Base-by-base conservation (phyloP, 2,329 filamentous ascomycete genomes). In the Xylariaceae sp. region DNA sequence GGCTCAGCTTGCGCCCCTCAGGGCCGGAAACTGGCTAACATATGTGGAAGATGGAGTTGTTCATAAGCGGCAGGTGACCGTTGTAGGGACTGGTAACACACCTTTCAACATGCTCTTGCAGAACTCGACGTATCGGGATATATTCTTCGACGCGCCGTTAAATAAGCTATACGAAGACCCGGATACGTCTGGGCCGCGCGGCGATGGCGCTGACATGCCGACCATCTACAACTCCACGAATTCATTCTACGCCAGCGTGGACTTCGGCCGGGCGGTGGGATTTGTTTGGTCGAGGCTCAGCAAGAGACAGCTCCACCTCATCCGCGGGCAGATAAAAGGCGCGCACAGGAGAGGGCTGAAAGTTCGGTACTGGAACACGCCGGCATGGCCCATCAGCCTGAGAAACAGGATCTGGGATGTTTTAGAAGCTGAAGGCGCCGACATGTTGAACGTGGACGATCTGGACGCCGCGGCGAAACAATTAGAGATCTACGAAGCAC, bases 81-180 rank as follows among this genome's bases (percentile, higher is more conserved):
- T 89, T 1, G 84, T 90, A 1, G 84, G 80, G 1, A 88, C 85
- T 1, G 87, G 87, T 12, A 80, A 80, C 58, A 78, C 81, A 0
- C 81, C 79, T 0, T 84, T 86, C 61, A 75, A 81, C 51, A 64
- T 78, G 8, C 63, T 87, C 9, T 70, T 76, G 3, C 67, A 71
- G n/a, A 80, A 81, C 61, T 60, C 70, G 5, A 80, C 76, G 1
- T 76, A 80, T 57, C 74, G 82, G 29, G 83, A 87, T 66, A 72
- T 82, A 51, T 87, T 87, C 68, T 85, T 83, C 63, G 86, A 88
- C 60, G 85, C 85, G 0, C 84, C 84, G 0, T 73, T 88, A 0
- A 68, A 74, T 51, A 63, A 70, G 1, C 57, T 68, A 47, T 67
- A 64, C 54, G 66, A 60, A 64, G 76, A 67, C 67, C 69, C 70